These are phyloP conservation scores for Graphilbum sp. DNA, from an alignment of 2,329 filamentous ascomycete genomes.

Conservation along the genomic window DNA sequence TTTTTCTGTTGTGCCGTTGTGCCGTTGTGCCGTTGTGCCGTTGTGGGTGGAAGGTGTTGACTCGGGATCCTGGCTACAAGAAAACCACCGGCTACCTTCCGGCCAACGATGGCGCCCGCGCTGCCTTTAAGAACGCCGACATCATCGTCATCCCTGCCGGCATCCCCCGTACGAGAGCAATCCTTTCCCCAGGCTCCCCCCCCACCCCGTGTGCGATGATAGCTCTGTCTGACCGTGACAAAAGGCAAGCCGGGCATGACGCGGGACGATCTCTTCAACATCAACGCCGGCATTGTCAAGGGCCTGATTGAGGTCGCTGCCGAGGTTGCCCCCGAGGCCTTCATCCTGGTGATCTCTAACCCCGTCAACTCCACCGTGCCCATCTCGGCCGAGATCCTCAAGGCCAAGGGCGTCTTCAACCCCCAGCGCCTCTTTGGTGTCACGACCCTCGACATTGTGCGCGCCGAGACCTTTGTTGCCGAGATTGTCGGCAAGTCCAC, in stretches of 20 bases:
- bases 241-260: constrained; percentile 99
- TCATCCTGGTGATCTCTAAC: constrained; percentile 95
- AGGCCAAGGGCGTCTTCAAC: constrained; percentile 85
- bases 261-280: constrained; percentile 98
- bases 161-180: constrained; percentile 64
- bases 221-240: background rate
- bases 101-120: constrained; percentile 67
- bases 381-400: constrained; percentile 92
- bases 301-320: constrained; percentile 79
- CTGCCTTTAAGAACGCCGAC: constrained; percentile 82
- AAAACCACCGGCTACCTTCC: constrained; percentile 82
- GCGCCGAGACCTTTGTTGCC: constrained; percentile 90
- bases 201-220: background rate
- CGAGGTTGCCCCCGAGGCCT: constrained; percentile 81
- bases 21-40: too few species aligned
- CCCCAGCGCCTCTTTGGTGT: constrained; percentile 94
- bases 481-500: constrained; percentile 69
- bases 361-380: constrained; percentile 98
- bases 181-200: too few species aligned
- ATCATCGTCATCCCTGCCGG: constrained; percentile 95
- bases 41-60: too few species aligned
- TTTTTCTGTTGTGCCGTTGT: background rate
- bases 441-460: constrained; percentile 95
- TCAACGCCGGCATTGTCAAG: constrained; percentile 96
- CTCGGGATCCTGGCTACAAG: constrained; percentile 23